Base-by-base conservation (phyloP, 306 rosid genomes). In the Trifolium dubium region DNA sequence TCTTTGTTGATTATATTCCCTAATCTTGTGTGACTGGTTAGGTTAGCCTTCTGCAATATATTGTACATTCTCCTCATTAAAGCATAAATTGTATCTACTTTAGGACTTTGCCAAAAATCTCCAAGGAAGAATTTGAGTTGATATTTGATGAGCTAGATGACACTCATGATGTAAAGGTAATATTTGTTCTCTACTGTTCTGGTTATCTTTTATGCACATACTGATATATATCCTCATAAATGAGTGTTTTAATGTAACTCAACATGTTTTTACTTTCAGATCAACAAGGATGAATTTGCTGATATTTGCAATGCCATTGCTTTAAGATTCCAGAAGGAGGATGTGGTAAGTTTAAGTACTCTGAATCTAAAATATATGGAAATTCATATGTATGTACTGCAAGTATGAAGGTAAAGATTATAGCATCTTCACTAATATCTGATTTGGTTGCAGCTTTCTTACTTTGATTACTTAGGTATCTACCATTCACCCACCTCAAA, bases 221-320 rank as follows among this genome's bases (percentile, higher is more conserved):
- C 32, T 60, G 41, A 64, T 46, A 10, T 61, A 28, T 61, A 8
- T 15, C 13, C 3, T 6, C 61, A 15, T 32, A 56, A 37, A 19
- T 56, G 64, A 4, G 51, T 74, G 54, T 58, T 50, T 76, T 76
- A 62, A 49, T 74, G 73, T 44, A 62, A 30, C 28, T 75, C 72
- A 15, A 76, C 37, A 29, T 37, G 14, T 72, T 79, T 71, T 61
- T 12, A 44, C 58, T 46, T 83, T 80, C 83, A 94, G 99, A 89
- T 94, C 67, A 94, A 92, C 80, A 72, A 79, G 84, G 84, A 88
- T 64, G 99, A 94, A 69, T 94, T 94, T 83, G 85, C 83, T 59
- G 99, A 94, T 81, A 88, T 94, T 76, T 94, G 99, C 90, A 88
- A 94, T 72, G 92, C 99, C 78, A 94, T 94, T 86, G 88, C 88